Evolutionary conservation across 306 rosid genomes (phyloP).

Genomic region (Ceratonia siliqua): DNA sequence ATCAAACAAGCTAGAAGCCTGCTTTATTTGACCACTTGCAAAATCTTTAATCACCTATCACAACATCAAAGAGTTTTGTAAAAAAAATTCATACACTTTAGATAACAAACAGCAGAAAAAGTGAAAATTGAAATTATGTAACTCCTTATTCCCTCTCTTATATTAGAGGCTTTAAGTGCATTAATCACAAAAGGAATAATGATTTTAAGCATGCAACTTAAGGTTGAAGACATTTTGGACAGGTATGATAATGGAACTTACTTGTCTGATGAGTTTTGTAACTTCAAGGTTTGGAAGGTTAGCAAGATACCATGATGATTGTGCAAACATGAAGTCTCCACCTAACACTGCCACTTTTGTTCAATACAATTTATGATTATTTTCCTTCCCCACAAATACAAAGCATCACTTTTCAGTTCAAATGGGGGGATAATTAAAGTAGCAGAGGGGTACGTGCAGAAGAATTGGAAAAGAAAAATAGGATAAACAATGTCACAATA

Average conservation of each 20-base stretch:
- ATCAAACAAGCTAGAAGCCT: too few species aligned
- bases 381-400: constrained; percentile 75
- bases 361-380: constrained; percentile 84
- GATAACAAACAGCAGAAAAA: neutral
- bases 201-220: neutral
- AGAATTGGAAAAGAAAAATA: neutral
- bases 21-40: constrained; percentile 96
- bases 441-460: neutral
- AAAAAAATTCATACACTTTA: neutral
- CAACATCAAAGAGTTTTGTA: constrained; percentile 30
- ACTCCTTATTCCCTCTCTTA: neutral
- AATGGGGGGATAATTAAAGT: neutral
- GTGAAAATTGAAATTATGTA: neutral
- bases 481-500: too few species aligned
- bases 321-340: too few species aligned
- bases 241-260: constrained; percentile 32
- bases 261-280: constrained; percentile 95
- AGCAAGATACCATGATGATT: too few species aligned
- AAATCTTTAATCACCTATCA: constrained; percentile 91
- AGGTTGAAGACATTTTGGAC: neutral
- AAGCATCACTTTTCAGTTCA: too few species aligned
- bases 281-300: constrained; percentile 90
- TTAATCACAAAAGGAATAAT: neutral
- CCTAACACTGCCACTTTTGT: constrained; percentile 96
- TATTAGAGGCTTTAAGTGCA: too few species aligned